Evolutionary conservation across 176 grass and related monocot genomes (phyloP), one percentile per base, ranked within the genome.

Genomic region (Pontederia crassipes): DNA sequence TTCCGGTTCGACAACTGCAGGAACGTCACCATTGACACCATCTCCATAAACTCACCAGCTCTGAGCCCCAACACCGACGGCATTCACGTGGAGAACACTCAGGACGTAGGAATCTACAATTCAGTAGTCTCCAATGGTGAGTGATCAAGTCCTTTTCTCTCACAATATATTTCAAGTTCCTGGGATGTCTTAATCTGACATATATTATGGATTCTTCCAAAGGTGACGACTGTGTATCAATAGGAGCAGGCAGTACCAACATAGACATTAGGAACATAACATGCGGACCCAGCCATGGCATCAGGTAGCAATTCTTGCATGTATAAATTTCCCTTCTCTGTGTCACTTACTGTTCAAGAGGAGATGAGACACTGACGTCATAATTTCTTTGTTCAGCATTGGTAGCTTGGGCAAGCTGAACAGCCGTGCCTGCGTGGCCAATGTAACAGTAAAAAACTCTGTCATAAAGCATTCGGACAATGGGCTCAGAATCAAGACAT

Each of bases 41-140:
- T 87, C 49, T 67, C 45, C 16, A 82, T 87, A 26, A 35, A 17
- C 16, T 62, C 75, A 0, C 66, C 79, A 3, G 57, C 17, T 9
- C 46, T 45, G 5, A 76, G 71, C 66, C 84, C 79, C 11, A 81
- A 87, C 66, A 82, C 79, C 10, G 79, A 87, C 20, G 84, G 75
- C 62, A 82, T 87, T 51, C 84, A 82, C 49, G 69, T 87, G 2
- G 67, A 68, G 45, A 52, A 52, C 12, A 75, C 68, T 47, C 58
- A 64, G 13, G 15, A 80, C 52, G 72, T 85, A 2, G 16, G 29
- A 9, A 58, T 86, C 47, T 50, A 50, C 13, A 78, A 78, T 9
- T 74, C 83, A 0, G 14, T 49, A 24, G 78, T 86, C 75, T 58
- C 74, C 58, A 68, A 46, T 40, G 80, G 79, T 76, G 59, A 48